phyloP scores from a whole-genome alignment of 352 stramenopile genomes.

The Phytopythium chamaehyphon region DNA sequence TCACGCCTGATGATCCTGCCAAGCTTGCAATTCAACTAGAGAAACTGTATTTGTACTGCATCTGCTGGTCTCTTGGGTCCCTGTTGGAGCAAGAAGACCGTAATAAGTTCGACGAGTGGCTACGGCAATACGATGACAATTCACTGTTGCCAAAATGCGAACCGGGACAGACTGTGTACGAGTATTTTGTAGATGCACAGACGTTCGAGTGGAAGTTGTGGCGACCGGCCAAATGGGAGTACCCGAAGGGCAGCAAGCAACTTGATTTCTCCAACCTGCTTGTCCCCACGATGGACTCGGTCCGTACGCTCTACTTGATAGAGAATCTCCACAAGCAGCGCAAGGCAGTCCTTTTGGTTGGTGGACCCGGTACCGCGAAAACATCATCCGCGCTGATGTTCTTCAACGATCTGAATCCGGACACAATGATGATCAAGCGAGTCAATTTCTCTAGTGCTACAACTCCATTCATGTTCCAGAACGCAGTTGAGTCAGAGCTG shows the following conservation, averaged over 20 bases:
- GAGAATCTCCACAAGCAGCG: slow-evolving; percentile 93
- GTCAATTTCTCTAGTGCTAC: slow-evolving; percentile 99
- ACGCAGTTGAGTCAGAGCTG: slow-evolving; percentile 95
- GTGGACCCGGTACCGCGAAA: slow-evolving; percentile 96
- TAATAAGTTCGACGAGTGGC: slow-evolving; percentile 94
- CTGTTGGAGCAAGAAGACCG: slow-evolving; percentile 96
- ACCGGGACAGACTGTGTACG: slow-evolving; percentile 87
- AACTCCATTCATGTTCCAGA: slow-evolving; percentile 98
- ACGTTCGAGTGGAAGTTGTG: slow-evolving; percentile 95
- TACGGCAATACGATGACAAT: slow-evolving; percentile 92
- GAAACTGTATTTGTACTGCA: slow-evolving; percentile 95
- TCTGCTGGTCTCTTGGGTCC: slow-evolving; percentile 95
- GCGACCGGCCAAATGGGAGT: slow-evolving; percentile 94
- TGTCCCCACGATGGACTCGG: slow-evolving; percentile 98
- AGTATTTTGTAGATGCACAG: slow-evolving; percentile 91
- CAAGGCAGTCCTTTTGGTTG: slow-evolving; percentile 94
- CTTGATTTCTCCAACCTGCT: slow-evolving; percentile 98
- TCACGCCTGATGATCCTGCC: slow-evolving; percentile 54
- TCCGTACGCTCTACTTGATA: slow-evolving; percentile 92
- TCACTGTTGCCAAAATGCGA: slow-evolving; percentile 91
- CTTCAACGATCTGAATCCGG: slow-evolving; percentile 93
- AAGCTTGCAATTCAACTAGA: slow-evolving; percentile 87
- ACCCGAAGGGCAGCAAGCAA: slow-evolving; percentile 89
- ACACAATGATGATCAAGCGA: slow-evolving; percentile 95
- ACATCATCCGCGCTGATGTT: slow-evolving; percentile 98